Evolutionary conservation across 805 yeast species (phyloP).

Genomic region (Candida maesae): DNA sequence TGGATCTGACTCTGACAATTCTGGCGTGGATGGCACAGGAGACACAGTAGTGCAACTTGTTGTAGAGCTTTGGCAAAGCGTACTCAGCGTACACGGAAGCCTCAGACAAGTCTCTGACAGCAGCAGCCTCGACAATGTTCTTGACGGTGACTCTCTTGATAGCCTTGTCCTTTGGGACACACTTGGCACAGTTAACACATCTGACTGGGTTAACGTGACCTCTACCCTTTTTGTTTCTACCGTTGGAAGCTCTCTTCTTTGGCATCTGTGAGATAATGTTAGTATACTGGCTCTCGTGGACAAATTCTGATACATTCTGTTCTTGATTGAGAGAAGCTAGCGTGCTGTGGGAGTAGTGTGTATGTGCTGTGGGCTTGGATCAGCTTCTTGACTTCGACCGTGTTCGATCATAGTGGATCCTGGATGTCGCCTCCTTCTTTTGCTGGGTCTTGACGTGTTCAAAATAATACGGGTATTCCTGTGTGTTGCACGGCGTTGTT

Average conservation of each 20-base stretch:
- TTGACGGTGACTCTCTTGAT: slow-evolving; percentile 99
- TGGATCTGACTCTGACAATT: slow-evolving; percentile 99
- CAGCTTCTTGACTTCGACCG: no score
- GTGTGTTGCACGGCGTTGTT: no score
- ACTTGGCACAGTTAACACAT: slow-evolving; percentile 99
- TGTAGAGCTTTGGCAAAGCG: slow-evolving; percentile 99
- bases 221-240: slow-evolving; percentile 99
- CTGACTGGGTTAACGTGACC: slow-evolving; percentile 99
- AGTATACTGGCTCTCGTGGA: slow-evolving; percentile 13
- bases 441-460: no score
- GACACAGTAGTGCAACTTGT: slow-evolving; percentile 99
- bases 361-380: no score
- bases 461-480: no score
- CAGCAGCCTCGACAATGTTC: slow-evolving; percentile 99
- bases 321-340: no score
- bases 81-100: slow-evolving; percentile 99
- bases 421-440: no score
- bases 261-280: slow-evolving; percentile 64
- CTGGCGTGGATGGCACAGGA: slow-evolving; percentile 99
- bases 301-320: no score
- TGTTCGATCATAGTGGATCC: no score
- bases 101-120: slow-evolving; percentile 99
- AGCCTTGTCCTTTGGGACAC: slow-evolving; percentile 99
- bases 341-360: no score
- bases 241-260: slow-evolving; percentile 99